Conservation (phyloP, 1,284 basidiomycete species). For the Puccinia triticina region DNA sequence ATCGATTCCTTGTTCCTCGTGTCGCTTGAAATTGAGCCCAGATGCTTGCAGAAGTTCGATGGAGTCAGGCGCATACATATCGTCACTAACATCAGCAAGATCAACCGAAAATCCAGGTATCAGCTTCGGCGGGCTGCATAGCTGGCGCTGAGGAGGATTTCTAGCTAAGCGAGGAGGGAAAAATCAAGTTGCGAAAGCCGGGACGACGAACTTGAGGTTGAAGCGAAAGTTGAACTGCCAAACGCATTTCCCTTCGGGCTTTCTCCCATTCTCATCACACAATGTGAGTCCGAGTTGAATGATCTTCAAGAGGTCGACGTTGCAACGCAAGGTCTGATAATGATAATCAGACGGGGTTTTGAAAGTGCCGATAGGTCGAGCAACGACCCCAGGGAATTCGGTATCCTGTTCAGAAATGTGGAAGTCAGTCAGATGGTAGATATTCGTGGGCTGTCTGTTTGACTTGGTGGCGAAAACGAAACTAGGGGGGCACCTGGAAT, state of each 20-base stretch:
- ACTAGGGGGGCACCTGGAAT: too few relatives aligned
- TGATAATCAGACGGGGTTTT: slow-evolving; percentile 97
- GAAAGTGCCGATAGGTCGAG: slow-evolving; percentile 92
- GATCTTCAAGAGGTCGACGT: slow-evolving; percentile 96
- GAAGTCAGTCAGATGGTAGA: neutral
- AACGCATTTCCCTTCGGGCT: slow-evolving; percentile 79
- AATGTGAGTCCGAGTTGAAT: slow-evolving; percentile 96
- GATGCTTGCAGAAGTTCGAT: slow-evolving; percentile 92
- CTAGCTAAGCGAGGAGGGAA: slow-evolving; percentile 9
- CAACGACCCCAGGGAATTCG: slow-evolving; percentile 97
- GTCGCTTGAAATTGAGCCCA: slow-evolving; percentile 91
- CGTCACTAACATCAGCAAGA: slow-evolving; percentile 67
- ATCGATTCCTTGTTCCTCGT: slow-evolving; percentile 86
- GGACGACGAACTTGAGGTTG: slow-evolving; percentile 72
- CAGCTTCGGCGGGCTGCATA: neutral
- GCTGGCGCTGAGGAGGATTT: neutral
- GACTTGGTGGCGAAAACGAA: too few relatives aligned
- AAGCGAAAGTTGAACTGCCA: slow-evolving; percentile 99
- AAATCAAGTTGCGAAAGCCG: neutral
- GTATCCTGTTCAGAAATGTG: slow-evolving; percentile 72
- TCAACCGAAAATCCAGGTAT: neutral
- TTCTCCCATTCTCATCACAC: slow-evolving; percentile 87
- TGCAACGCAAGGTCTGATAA: slow-evolving; percentile 94
- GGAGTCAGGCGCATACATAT: slow-evolving; percentile 98
- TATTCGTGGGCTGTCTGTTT: slow-evolving; percentile 64